A percentile compares a stretch with the other conserved stretches of the same genome.
Conservation (phyloP, 441 rosid species). For the Biscutella laevigata region DNA sequence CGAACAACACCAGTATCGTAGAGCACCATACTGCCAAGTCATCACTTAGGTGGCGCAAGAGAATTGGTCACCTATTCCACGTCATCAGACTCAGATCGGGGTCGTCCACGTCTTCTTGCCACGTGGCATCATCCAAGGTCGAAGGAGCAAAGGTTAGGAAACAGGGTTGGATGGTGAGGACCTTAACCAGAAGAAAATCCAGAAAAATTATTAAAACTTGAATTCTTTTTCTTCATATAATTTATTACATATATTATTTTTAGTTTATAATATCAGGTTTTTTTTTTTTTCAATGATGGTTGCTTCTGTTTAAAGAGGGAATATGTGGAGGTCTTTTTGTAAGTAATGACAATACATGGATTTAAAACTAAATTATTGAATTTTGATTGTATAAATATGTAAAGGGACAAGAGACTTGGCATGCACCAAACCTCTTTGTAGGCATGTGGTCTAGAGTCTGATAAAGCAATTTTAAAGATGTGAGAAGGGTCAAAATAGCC, state of each 20-base stretch:
- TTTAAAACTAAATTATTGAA: neutral
- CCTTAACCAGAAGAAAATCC: constrained; percentile 59
- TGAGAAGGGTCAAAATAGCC: constrained; percentile 42
- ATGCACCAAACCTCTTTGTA: constrained; percentile 23
- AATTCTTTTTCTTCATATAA: neutral
- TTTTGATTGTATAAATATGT: neutral
- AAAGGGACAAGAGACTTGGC: constrained; percentile 20
- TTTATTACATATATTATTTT: neutral
- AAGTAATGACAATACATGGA: constrained; percentile 21
- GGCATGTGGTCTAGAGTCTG: constrained; percentile 25
- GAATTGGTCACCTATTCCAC: constrained; percentile 75
- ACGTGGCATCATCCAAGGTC: constrained; percentile 56
- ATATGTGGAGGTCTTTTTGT: constrained; percentile 13
- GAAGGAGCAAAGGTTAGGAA: constrained; percentile 68
- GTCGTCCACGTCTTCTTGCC: constrained; percentile 55
- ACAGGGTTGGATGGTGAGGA: constrained; percentile 65
- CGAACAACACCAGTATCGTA: constrained; percentile 43
- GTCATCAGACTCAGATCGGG: constrained; percentile 52
- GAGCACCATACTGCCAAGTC: constrained; percentile 53
- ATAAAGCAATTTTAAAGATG: constrained; percentile 29
- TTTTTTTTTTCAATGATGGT: constrained; percentile 19
- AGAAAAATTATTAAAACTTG: constrained; percentile 24
- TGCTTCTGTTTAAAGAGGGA: constrained; percentile 16
- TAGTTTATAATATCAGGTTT: constrained; percentile 18
- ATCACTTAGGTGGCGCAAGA: constrained; percentile 75